Percentiles rank a stretch among this genome's conserved stretches.
These are phyloP conservation scores for Camellia granthamiana DNA, from an alignment of 148 eudicot genomes.

Conservation along the genomic window DNA sequence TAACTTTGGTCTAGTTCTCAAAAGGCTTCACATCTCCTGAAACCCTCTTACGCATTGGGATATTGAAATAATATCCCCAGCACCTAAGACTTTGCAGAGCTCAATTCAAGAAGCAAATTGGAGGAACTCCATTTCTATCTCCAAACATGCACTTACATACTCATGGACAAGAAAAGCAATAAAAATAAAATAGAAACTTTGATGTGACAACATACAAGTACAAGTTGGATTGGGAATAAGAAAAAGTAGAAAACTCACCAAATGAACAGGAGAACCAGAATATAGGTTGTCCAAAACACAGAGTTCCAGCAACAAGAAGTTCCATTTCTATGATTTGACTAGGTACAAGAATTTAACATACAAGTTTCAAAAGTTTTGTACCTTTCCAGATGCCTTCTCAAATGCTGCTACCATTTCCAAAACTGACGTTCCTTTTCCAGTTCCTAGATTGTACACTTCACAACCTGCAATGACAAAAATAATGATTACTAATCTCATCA, in stretches of 20 bases:
- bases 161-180: neutral
- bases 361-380: slow-evolving; percentile 24
- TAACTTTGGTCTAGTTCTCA: no score
- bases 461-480: slow-evolving; percentile 53
- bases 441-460: slow-evolving; percentile 94
- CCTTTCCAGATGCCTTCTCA: slow-evolving; percentile 97
- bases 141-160: neutral
- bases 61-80: neutral
- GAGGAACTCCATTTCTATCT: neutral
- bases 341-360: neutral
- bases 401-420: slow-evolving; percentile 97
- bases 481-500: neutral
- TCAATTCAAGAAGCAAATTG: neutral
- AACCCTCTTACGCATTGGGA: neutral
- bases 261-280: neutral
- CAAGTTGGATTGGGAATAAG: no score
- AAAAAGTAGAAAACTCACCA: neutral
- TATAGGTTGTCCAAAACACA: neutral
- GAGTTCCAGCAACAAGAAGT: neutral
- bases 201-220: no score
- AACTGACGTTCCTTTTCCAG: slow-evolving; percentile 92
- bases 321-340: neutral
- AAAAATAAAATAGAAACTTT: no score
- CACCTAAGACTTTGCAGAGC: neutral
- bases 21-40: no score